Conservation (phyloP, 2,329 filamentous ascomycete genomes). For the Nemania sp. region DNA sequence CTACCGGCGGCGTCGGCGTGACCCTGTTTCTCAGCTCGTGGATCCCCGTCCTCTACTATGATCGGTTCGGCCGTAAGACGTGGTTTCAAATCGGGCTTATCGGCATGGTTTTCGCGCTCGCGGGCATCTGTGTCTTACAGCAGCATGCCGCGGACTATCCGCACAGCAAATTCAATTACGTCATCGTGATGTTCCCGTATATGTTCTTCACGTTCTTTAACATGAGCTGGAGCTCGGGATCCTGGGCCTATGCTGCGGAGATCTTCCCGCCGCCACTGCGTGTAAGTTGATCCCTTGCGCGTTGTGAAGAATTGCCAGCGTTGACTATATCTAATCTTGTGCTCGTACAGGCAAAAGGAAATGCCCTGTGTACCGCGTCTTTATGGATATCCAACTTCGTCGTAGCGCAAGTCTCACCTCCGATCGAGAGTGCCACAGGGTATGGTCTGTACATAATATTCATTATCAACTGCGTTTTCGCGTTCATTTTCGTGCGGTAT, state of each 20-base stretch:
- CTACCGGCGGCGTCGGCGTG: constrained; percentile 37
- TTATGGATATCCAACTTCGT: constrained; percentile 39
- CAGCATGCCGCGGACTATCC: constrained; percentile 35
- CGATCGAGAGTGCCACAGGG: constrained; percentile 33
- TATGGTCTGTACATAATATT: constrained; percentile 36
- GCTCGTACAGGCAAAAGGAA: constrained; percentile 35
- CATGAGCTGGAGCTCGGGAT: constrained; percentile 38
- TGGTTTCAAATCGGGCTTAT: constrained; percentile 38
- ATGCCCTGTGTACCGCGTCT: constrained; percentile 36
- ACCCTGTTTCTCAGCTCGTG: constrained; percentile 37
- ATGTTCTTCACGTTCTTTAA: constrained; percentile 40
- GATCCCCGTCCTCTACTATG: constrained; percentile 39
- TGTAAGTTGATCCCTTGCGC: too few relatives aligned
- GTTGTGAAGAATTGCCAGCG: too few relatives aligned
- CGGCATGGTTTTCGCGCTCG: constrained; percentile 36
- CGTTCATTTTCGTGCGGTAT: constrained; percentile 36
- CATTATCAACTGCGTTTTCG: constrained; percentile 33
- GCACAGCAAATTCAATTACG: constrained; percentile 31
- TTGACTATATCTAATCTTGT: neutral
- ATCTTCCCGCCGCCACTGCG: constrained; percentile 38
- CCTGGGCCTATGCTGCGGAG: constrained; percentile 39
- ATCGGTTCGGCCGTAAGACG: constrained; percentile 38
- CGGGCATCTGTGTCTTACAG: constrained; percentile 36
- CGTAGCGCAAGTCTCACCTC: constrained; percentile 33
- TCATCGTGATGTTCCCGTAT: constrained; percentile 38